These are phyloP conservation scores for Anethum foeniculum DNA, from an alignment of 140 eudicot species.

Conservation along the genomic window DNA sequence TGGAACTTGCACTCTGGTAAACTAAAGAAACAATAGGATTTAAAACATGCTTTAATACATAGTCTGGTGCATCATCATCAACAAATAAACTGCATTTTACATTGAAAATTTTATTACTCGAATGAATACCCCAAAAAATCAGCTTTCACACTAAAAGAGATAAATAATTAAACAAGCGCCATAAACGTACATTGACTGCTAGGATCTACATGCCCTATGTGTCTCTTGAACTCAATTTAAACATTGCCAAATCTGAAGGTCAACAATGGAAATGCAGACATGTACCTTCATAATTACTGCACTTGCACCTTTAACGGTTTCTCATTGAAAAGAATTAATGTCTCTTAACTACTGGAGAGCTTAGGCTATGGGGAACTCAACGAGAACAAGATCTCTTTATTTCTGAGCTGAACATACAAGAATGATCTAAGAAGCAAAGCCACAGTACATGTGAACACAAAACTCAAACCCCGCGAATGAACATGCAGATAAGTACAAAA, in stretches of 20 bases:
- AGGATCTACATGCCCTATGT: neutral
- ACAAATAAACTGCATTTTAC: neutral
- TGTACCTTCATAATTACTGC: neutral
- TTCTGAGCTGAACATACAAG: conserved; percentile 6
- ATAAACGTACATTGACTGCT: neutral
- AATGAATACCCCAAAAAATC: neutral
- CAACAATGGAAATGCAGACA: neutral
- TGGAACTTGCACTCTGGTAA: neutral
- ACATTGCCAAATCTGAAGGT: neutral
- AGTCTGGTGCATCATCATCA: neutral
- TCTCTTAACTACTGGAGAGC: neutral
- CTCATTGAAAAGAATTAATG: conserved; percentile 14
- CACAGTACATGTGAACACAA: neutral
- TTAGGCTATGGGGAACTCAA: conserved; percentile 16
- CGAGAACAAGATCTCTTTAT: conserved; percentile 10
- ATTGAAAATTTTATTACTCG: neutral
- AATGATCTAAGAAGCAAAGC: conserved; percentile 6
- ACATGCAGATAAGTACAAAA: conserved; percentile 11
- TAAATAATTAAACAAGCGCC: conserved; percentile 4
- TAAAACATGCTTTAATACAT: neutral
- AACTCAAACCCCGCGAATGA: neutral
- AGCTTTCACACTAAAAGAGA: neutral
- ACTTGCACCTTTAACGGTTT: neutral
- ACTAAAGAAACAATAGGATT: neutral
- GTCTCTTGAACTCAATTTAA: neutral